Conservation (phyloP, 257 asterid species). For the Solanum okadae region DNA sequence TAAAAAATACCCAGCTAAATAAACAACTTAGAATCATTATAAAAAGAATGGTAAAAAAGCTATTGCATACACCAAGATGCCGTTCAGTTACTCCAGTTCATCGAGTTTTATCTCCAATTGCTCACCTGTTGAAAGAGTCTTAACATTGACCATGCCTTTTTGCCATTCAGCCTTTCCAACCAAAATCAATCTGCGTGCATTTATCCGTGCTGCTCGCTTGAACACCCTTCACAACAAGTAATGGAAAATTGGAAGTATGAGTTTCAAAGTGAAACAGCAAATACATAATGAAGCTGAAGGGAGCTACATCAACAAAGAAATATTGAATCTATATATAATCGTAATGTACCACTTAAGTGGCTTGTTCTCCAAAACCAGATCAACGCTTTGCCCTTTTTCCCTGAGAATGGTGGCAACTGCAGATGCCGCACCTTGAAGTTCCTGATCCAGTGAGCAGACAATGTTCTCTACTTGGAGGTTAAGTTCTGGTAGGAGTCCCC, state of each 20-base stretch:
- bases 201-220: constrained; percentile 67
- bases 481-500: constrained; percentile 72
- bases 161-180: constrained; percentile 89
- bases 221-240: constrained; percentile 51
- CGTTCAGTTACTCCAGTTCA: constrained; percentile 40
- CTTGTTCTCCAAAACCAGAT: constrained; percentile 82
- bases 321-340: not conserved
- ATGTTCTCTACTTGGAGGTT: constrained; percentile 58
- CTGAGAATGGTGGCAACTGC: constrained; percentile 70
- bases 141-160: constrained; percentile 79
- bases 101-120: constrained; percentile 63
- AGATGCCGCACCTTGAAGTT: constrained; percentile 74
- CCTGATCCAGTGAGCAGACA: constrained; percentile 74
- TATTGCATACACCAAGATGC: not conserved
- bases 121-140: constrained; percentile 71
- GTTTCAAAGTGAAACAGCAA: not conserved
- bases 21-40: not conserved
- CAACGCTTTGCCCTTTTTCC: constrained; percentile 77
- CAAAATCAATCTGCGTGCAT: constrained; percentile 69
- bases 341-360: constrained; percentile 74
- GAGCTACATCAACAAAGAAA: not conserved
- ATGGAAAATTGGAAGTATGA: not conserved
- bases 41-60: not conserved
- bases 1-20: not conserved
- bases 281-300: not conserved